phyloP scores from a whole-genome alignment of 768 basidiomycete species.

The Xerocomus spinulosus region DNA sequence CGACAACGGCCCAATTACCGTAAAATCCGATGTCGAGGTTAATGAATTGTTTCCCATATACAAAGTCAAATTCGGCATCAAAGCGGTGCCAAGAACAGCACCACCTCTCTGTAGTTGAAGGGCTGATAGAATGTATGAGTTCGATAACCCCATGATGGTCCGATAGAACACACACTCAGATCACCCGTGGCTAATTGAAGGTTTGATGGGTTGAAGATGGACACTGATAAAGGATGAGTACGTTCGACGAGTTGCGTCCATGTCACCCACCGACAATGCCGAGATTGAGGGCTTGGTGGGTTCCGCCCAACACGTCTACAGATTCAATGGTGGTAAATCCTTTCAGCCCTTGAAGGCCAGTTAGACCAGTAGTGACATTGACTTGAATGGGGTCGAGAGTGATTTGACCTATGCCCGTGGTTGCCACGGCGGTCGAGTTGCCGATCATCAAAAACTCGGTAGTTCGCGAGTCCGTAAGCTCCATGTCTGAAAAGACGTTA shows the following conservation, averaged over 20 bases:
- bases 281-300: constrained; percentile 52
- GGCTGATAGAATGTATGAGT: constrained; percentile 30
- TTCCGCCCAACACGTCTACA: constrained; percentile 67
- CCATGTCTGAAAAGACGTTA: constrained; percentile 38
- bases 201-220: constrained; percentile 65
- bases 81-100: constrained; percentile 52
- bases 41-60: constrained; percentile 58
- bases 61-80: constrained; percentile 57
- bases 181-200: constrained; percentile 60
- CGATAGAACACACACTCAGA: constrained; percentile 42
- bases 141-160: background rate
- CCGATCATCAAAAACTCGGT: constrained; percentile 57
- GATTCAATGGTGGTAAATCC: constrained; percentile 49
- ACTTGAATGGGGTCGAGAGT: constrained; percentile 70
- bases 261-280: constrained; percentile 47
- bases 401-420: constrained; percentile 58
- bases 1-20: constrained; percentile 28
- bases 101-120: constrained; percentile 53
- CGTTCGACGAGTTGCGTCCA: background rate
- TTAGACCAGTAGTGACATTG: constrained; percentile 57
- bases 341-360: constrained; percentile 58
- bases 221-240: constrained; percentile 34
- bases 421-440: constrained; percentile 55
- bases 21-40: constrained; percentile 45
- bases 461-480: constrained; percentile 47